phyloP scores from a whole-genome alignment of 495 filamentous ascomycete genomes.

The Bacidia gigantensis region DNA sequence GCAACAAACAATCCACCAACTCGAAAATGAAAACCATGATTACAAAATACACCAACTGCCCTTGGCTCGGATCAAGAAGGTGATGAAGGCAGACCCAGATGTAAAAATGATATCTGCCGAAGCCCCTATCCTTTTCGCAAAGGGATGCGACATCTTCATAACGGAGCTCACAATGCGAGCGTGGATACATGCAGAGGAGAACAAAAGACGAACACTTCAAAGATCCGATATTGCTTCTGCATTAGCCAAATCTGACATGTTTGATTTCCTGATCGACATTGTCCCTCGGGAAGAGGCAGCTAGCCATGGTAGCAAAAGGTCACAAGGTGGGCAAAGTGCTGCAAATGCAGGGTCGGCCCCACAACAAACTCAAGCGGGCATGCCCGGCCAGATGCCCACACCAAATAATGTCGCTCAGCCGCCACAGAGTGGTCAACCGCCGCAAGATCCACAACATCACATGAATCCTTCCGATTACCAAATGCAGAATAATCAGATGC shows the following conservation, averaged over 20 bases:
- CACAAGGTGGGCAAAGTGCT: slow-evolving; percentile 38
- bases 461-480: slow-evolving; percentile 52
- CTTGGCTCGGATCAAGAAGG: slow-evolving; percentile 95
- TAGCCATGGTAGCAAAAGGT: slow-evolving; percentile 59
- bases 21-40: slow-evolving; percentile 90
- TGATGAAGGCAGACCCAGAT: slow-evolving; percentile 98
- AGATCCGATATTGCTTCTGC: slow-evolving; percentile 92
- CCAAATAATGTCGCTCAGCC: slow-evolving; percentile 38
- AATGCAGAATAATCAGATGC: slow-evolving; percentile 46
- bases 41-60: slow-evolving; percentile 96
- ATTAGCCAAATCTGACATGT: slow-evolving; percentile 96
- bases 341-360: slow-evolving; percentile 36
- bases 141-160: slow-evolving; percentile 99
- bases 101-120: slow-evolving; percentile 99
- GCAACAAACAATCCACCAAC: slow-evolving; percentile 91
- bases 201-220: slow-evolving; percentile 91
- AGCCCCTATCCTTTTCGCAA: slow-evolving; percentile 93
- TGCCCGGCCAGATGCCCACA: slow-evolving; percentile 41
- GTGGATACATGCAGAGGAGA: slow-evolving; percentile 99
- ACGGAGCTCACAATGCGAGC: slow-evolving; percentile 98
- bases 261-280: slow-evolving; percentile 98
- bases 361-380: slow-evolving; percentile 28
- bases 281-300: slow-evolving; percentile 89
- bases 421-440: slow-evolving; percentile 16
- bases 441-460: slow-evolving; percentile 39